Evolutionary conservation across 2,329 filamentous ascomycete genomes (phyloP).

Genomic region (Elsinoe perseae): DNA sequence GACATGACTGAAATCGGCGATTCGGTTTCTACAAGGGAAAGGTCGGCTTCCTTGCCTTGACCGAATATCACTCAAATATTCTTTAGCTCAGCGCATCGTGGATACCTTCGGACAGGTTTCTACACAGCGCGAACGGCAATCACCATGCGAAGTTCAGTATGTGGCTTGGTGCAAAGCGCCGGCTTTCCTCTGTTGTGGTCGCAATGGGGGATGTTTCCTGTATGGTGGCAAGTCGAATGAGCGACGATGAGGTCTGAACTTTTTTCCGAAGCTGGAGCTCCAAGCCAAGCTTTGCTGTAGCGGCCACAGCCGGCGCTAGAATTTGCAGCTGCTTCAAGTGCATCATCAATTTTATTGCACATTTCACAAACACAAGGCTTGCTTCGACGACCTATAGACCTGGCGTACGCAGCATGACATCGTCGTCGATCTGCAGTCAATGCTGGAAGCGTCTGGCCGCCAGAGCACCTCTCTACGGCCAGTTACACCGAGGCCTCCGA

Average conservation of each 20-base stretch:
- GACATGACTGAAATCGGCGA: constrained; percentile 17
- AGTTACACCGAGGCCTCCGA: neutral
- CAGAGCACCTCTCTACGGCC: neutral
- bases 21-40: neutral
- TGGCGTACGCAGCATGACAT: constrained; percentile 71
- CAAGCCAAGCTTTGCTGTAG: neutral
- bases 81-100: neutral
- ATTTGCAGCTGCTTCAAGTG: constrained; percentile 30
- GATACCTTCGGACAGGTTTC: neutral
- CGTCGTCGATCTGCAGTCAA: neutral
- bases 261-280: constrained; percentile 5
- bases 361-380: constrained; percentile 73
- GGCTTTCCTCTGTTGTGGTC: too few relatives aligned
- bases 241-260: neutral
- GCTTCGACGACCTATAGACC: too few relatives aligned
- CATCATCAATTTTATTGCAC: constrained; percentile 76
- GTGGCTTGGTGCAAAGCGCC: too few relatives aligned
- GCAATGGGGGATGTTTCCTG: too few relatives aligned
- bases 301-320: constrained; percentile 13
- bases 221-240: neutral
- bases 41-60: neutral
- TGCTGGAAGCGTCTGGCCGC: neutral
- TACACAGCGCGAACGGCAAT: too few relatives aligned
- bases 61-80: neutral
- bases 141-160: too few relatives aligned